Evolutionary conservation across 495 filamentous ascomycete genomes (phyloP), one percentile per base, ranked within the genome.

Genomic region (Podospora pseudocomata): DNA sequence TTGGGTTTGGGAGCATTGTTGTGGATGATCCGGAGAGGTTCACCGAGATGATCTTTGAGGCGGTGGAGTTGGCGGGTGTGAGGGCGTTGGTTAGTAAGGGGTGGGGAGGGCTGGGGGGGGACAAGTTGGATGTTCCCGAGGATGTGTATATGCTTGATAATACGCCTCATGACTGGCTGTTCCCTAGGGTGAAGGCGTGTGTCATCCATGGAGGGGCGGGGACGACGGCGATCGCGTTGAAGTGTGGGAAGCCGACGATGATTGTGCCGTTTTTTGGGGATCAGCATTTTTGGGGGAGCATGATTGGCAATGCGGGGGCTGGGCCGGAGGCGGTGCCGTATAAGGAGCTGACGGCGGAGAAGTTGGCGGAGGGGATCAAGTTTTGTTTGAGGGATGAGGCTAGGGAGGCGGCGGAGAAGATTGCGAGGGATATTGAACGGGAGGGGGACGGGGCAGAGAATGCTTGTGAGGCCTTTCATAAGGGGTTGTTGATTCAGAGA

Each of bases 221-320:
- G 2, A 90, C 88, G 0, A 90, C 88, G 5, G 88, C 88, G 3
- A 88, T 87, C 20, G 85, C 87, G 18, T 80, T 90, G 27, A 87
- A 86, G 72, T 86, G 83, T 65, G 88, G 86, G 0, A 86, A 83
- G 68, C 88, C 88, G 23, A 89, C 86, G 19, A 86, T 90, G 82
- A 80, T 90, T 32, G 86, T 90, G 2, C 88, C 88, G 5, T 90
- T 90, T 75, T 90, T 90, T 70, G 88, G 88, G 0, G 88, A 90
- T 69, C 92, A 96, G 77, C 84, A 87, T 18, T 95, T 95, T 76
- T 96, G 92, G 92, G 92, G 91, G 11, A 77, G 82, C 4, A 92
- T 92, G 86, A 83, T 94, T 3, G 84, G 84, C 0, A 81, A 80
- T 23, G 83, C 87, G 2, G 85, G 86, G 3, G 91, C 91, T 16